Base-by-base conservation (phyloP, 192 early-diverging fungal species). In the Chytriomyces confervae region DNA sequence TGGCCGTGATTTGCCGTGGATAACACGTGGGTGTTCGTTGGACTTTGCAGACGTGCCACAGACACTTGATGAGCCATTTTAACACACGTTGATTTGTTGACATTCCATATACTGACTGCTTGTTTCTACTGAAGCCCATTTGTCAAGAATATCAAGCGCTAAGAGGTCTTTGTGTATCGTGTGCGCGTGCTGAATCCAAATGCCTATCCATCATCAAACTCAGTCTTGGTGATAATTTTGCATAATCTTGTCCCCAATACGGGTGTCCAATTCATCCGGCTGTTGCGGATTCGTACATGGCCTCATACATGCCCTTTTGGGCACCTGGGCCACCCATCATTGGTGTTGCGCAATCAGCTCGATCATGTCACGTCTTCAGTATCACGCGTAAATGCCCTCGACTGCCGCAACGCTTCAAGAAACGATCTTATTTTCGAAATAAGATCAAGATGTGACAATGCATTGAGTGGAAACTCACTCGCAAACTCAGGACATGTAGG, bases 191-290 rank as follows among this genome's bases (percentile, higher is more conserved):
- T 72, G 29, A 7, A 10, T n/a, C 69, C 69, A 72, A 72, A 57
- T n/a, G 50, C 50, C 69, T 50, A 72, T 27, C 69, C 69, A 53
- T 72, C 69, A 0, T 72, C 69, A 29, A 57, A 72, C 7, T 8
- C 10, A 16, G 50, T 51, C 48, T 72, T 72, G 50, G 53, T 57
- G 16, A 24, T 53, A 13, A 72, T 36, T 23, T n/a, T n/a, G n/a
- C n/a, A n/a, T n/a, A n/a, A n/a, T n/a, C n/a, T 57, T 49, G 27
- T 72, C 69, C 2, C 69, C 69, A 5, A 72, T 24, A 45, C 20
- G 18, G 5, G 57, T 60, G 16, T 57, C 20, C 10, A 72, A 24
- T 60, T 72, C 69, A 60, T 72, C 69, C 7, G 23, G 10, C n/a
- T 57, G 48, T 9, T 48, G 27, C 4, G 69, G 69, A 74, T 23